A percentile compares a stretch with the other conserved stretches of the same genome.
These are phyloP conservation scores for Diophrys appendiculata DNA, from an alignment of 73 alveolate genomes.

Conservation along the genomic window DNA sequence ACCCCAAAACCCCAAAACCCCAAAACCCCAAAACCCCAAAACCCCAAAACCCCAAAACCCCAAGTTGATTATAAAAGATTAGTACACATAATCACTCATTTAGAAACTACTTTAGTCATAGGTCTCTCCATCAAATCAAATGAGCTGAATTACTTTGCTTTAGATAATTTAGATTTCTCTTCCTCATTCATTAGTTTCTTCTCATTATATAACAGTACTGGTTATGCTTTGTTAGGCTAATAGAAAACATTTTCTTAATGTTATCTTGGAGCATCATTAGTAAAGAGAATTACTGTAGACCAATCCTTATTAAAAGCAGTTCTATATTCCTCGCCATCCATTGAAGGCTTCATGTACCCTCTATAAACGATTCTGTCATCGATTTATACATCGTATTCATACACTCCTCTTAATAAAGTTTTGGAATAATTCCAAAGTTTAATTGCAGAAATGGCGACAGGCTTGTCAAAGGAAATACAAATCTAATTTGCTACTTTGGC, in stretches of 20 bases:
- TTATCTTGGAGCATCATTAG: slow-evolving; percentile 6
- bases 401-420: slow-evolving; percentile 83
- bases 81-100: too few species aligned
- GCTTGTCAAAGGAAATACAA: slow-evolving; percentile 57
- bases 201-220: slow-evolving; percentile 41
- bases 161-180: not conserved
- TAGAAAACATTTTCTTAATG: slow-evolving; percentile 7
- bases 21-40: too few species aligned
- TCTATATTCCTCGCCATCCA: slow-evolving; percentile 3
- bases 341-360: slow-evolving; percentile 51
- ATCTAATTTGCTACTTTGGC: slow-evolving; percentile 56
- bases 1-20: too few species aligned
- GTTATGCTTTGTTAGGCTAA: slow-evolving; percentile 19
- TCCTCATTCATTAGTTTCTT: slow-evolving; percentile 36
- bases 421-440: slow-evolving; percentile 82
- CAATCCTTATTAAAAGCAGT: slow-evolving; percentile 27
- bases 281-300: slow-evolving; percentile 44
- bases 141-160: slow-evolving; percentile 7
- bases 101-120: not conserved
- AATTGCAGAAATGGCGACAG: slow-evolving; percentile 59
- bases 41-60: too few species aligned
- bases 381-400: slow-evolving; percentile 71
- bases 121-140: not conserved
- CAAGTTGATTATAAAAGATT: too few species aligned
- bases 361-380: slow-evolving; percentile 77